phyloP scores from a whole-genome alignment of 1,284 basidiomycete species.

The Tilletia indica region DNA sequence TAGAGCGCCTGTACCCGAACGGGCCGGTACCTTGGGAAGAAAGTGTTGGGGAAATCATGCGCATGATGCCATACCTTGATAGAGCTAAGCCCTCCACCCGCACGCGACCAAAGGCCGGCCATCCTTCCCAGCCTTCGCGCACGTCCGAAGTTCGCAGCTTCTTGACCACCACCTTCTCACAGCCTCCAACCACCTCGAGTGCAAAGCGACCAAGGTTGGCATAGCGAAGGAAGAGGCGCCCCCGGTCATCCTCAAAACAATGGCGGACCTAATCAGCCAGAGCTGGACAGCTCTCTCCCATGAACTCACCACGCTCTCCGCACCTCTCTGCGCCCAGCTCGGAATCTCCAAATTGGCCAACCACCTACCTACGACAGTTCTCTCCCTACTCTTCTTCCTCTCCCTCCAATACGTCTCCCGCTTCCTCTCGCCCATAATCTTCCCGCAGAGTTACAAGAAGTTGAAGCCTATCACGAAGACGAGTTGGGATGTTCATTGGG shows the following conservation, averaged over 20 bases:
- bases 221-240: too few relatives aligned
- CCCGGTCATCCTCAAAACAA: neutral
- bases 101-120: too few relatives aligned
- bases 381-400: conserved; percentile 47
- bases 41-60: too few relatives aligned
- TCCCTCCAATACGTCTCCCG: conserved; percentile 50
- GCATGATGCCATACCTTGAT: too few relatives aligned
- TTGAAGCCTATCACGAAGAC: conserved; percentile 44
- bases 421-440: conserved; percentile 43
- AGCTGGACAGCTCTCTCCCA: conserved; percentile 3
- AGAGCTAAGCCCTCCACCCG: too few relatives aligned
- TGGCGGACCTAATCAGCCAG: neutral
- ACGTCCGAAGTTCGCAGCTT: too few relatives aligned
- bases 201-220: too few relatives aligned
- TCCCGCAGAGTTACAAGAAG: conserved; percentile 47
- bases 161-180: too few relatives aligned
- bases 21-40: too few relatives aligned
- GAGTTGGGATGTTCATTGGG: conserved; percentile 57
- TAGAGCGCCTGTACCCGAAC: too few relatives aligned
- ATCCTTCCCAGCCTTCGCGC: too few relatives aligned
- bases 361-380: conserved; percentile 47
- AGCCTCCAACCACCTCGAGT: too few relatives aligned
- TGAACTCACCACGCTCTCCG: neutral
- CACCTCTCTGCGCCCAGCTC: conserved; percentile 35
- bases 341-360: conserved; percentile 45